Percentiles rank a stretch among this genome's conserved stretches.
Evolutionary conservation across 1,284 basidiomycete genomes (phyloP).

Genomic region (Mycosarcoma mackinlayi): DNA sequence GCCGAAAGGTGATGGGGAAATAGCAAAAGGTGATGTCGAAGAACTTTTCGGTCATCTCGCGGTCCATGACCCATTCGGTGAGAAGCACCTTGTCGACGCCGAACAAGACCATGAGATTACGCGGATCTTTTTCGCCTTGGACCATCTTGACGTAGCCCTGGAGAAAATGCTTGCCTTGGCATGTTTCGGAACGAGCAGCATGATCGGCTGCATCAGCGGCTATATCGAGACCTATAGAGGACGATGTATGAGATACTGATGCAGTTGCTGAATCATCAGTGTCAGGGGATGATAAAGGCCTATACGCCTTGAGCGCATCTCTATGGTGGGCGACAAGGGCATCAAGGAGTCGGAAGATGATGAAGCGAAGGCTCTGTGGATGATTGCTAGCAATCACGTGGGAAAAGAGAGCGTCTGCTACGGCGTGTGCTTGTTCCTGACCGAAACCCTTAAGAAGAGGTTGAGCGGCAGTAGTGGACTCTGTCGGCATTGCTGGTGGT

Average conservation of each 20-base stretch:
- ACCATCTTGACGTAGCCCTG: slow-evolving; percentile 81
- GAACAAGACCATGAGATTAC: slow-evolving; percentile 91
- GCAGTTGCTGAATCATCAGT: slow-evolving; percentile 2
- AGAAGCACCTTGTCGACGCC: slow-evolving; percentile 85
- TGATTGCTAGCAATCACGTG: slow-evolving; percentile 84
- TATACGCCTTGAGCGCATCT: slow-evolving; percentile 46
- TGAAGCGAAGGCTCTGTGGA: slow-evolving; percentile 83
- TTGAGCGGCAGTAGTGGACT: background rate
- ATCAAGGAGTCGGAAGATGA: slow-evolving; percentile 85
- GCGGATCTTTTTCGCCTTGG: slow-evolving; percentile 96
- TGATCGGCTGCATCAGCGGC: slow-evolving; percentile 3
- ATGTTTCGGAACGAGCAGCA: slow-evolving; percentile 18
- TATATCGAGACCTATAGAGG: slow-evolving; percentile 28
- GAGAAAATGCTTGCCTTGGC: slow-evolving; percentile 76
- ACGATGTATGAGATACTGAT: background rate
- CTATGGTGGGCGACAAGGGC: slow-evolving; percentile 79
- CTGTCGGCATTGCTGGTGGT: slow-evolving; percentile 3
- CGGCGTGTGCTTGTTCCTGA: slow-evolving; percentile 77
- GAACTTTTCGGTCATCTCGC: slow-evolving; percentile 77
- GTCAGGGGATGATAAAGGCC: background rate
- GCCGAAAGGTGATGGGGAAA: slow-evolving; percentile 96
- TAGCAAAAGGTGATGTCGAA: slow-evolving; percentile 98
- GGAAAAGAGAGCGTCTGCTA: slow-evolving; percentile 77
- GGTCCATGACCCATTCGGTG: slow-evolving; percentile 84
- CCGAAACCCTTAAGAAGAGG: slow-evolving; percentile 74